Evolutionary conservation across 176 grass and related monocot genomes (phyloP), one percentile per base, ranked within the genome.

Genomic region (Elymus sibiricus): DNA sequence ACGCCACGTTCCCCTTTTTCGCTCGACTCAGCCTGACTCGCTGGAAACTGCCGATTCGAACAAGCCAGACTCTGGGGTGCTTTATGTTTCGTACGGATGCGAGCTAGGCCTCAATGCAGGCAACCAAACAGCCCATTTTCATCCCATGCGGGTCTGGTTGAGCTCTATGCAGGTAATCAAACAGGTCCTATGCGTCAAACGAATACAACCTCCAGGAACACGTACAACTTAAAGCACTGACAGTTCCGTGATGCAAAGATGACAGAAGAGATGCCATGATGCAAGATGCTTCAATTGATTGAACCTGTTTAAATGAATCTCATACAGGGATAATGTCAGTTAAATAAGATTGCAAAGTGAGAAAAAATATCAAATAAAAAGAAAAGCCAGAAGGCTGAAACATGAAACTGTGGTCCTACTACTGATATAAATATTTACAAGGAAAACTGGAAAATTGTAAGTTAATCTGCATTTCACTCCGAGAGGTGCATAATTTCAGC

Each of bases 361-460:
- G 39, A 44, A 70, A 87, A 17, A 83, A 69, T 85, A 81, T 69
- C 49, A 31, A 67, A 78, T 43, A 86, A 80, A 88, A 85, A 88
- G 16, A 75, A 58, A 53, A 91, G 80, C 79, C 77, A 83, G 44
- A 92, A 90, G 80, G 74, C 66, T 82, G 63, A 38, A 84, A 91
- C 14, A 63, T 32, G 25, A 80, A 62, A 87, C 66, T 87, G 38
- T 91, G 47, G 81, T 90, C 89, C 79, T 90, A 78, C 88, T 81
- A 86, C 68, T 26, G 63, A 88, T 84, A 88, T 90, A 88, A 86
- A 88, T 93, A 90, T 93, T 86, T 93, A 93, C 92, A 93, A 77
- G 11, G 3, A 73, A 88, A 93, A 90, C 37, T 62, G 55, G 39
- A 86, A 93, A 87, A 86, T 70, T 86, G 74, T 85, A 83, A 83